Percentiles rank a stretch among this genome's conserved stretches.
Conservation (phyloP, 805 yeast genomes). For the Pichia membranifaciens region DNA sequence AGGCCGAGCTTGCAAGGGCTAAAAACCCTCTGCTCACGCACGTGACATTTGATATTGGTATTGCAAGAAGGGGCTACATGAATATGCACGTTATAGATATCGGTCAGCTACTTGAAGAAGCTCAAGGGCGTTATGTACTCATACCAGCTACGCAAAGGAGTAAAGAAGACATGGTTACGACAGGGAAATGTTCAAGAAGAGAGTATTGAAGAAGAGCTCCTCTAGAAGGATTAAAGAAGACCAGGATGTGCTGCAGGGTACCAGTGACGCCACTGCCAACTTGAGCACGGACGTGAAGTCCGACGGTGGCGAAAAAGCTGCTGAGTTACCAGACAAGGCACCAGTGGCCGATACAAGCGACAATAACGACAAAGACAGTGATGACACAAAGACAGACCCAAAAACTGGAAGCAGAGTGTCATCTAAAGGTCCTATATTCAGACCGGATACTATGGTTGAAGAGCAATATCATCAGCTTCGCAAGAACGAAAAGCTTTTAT, state of each 20-base stretch:
- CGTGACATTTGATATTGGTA: no score
- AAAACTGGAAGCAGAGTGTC: background rate
- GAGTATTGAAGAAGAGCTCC: conserved; percentile 21
- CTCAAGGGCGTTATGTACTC: no score
- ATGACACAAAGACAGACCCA: background rate
- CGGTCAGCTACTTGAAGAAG: no score
- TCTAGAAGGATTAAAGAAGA: background rate
- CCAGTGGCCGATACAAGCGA: background rate
- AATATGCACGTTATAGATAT: no score
- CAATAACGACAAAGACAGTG: background rate
- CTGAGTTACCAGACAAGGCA: conserved; percentile 13
- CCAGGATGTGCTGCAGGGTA: background rate
- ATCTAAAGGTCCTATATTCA: conserved; percentile 11
- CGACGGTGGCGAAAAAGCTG: no score
- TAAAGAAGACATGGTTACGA: no score
- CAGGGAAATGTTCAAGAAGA: conserved; percentile 35
- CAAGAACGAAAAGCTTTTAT: conserved; percentile 1
- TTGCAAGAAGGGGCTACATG: no score
- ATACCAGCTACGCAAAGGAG: no score
- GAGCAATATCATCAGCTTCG: conserved; percentile 19
- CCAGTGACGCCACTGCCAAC: background rate
- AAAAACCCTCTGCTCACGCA: background rate
- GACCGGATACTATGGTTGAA: conserved; percentile 20
- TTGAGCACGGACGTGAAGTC: background rate
- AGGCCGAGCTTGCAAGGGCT: background rate